Conservation (phyloP, 129 eudicot genomes). For the Arctium minus region DNA sequence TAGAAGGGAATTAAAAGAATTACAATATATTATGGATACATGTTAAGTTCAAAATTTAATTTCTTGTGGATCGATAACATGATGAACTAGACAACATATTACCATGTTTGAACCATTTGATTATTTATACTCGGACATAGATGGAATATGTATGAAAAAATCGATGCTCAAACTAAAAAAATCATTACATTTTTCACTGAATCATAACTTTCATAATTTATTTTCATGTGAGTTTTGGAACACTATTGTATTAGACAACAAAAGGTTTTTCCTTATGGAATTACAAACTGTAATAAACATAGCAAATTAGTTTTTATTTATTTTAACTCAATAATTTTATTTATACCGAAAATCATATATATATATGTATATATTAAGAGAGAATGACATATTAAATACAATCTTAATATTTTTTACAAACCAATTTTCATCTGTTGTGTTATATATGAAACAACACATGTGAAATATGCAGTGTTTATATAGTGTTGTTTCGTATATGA, state of each 20-base stretch:
- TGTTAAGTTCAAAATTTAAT: neutral
- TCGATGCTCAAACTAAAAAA: neutral
- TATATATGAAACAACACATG: too few species aligned
- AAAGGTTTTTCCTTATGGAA: too few species aligned
- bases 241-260: neutral
- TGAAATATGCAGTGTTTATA: too few species aligned
- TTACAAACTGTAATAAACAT: too few species aligned
- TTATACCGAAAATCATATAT: too few species aligned
- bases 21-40: neutral
- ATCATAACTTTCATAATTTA: neutral
- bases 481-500: too few species aligned
- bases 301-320: too few species aligned
- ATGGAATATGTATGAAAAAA: neutral
- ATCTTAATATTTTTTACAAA: too few species aligned
- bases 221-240: neutral
- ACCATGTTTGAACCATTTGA: neutral
- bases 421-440: too few species aligned
- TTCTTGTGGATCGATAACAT: neutral
- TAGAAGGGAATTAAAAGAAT: neutral
- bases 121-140: neutral
- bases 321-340: too few species aligned
- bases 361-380: too few species aligned
- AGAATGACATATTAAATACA: too few species aligned
- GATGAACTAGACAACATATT: neutral
- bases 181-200: neutral